Percentiles rank a stretch among this genome's conserved stretches.
phyloP scores from a whole-genome alignment of 2,329 filamentous ascomycete genomes.

The Colletotrichum brevisporum region DNA sequence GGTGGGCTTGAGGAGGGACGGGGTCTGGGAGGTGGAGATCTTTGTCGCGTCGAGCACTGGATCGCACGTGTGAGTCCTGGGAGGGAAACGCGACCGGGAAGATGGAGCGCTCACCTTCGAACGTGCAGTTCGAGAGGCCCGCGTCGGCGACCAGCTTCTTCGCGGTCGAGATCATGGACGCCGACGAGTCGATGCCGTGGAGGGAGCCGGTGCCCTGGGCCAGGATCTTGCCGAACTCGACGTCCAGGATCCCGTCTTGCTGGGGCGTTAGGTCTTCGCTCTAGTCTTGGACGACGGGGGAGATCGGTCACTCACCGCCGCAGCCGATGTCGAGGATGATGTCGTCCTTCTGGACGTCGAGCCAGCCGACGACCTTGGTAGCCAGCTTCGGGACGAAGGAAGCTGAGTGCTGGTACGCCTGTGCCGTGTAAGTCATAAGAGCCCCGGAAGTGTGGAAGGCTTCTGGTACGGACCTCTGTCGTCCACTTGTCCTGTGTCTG shows the following conservation, averaged over 20 bases:
- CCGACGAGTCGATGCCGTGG: slow-evolving; percentile 72
- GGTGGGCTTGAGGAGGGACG: slow-evolving; percentile 20
- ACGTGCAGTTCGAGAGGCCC: slow-evolving; percentile 54
- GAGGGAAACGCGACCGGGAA: not conserved
- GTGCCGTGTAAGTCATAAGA: slow-evolving; percentile 5
- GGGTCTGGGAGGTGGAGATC: slow-evolving; percentile 46
- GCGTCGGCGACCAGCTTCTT: slow-evolving; percentile 55
- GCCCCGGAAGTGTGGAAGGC: not conserved
- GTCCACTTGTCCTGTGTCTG: slow-evolving; percentile 56
- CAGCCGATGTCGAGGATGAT: slow-evolving; percentile 74
- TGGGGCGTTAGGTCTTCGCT: slow-evolving; percentile 10
- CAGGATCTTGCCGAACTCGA: slow-evolving; percentile 64
- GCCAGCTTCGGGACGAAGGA: slow-evolving; percentile 76
- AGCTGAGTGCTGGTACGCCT: slow-evolving; percentile 73
- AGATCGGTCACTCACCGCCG: slow-evolving; percentile 61
- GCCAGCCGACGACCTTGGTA: slow-evolving; percentile 69
- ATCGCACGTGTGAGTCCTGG: not conserved
- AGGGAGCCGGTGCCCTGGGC: slow-evolving; percentile 62
- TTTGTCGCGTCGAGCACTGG: slow-evolving; percentile 63
- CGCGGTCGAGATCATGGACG: slow-evolving; percentile 70
- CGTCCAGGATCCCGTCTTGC: slow-evolving; percentile 72
- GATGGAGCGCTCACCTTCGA: slow-evolving; percentile 54
- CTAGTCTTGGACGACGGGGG: not conserved
- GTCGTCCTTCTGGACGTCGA: slow-evolving; percentile 71
- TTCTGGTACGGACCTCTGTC: slow-evolving; percentile 50